phyloP scores from a whole-genome alignment of 108 stramenopile species.

The Craspedostauros australis region DNA sequence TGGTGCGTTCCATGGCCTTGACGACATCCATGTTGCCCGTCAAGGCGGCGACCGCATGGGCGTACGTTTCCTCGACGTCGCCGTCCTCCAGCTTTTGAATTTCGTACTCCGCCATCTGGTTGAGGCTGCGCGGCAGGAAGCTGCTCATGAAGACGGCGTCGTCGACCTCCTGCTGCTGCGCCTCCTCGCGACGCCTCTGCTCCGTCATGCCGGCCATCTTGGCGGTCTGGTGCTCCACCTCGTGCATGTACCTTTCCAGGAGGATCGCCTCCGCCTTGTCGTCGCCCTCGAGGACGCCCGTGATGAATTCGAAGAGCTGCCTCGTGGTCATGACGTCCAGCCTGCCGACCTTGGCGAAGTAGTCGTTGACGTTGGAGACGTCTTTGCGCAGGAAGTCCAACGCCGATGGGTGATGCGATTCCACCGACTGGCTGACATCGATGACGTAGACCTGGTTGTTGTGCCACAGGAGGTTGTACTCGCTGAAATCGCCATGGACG shows the following conservation, averaged over 20 bases:
- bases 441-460: constrained; percentile 88
- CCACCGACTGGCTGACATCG: constrained; percentile 97
- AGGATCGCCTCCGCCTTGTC: constrained; percentile 48
- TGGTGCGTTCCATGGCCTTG: constrained; percentile 29
- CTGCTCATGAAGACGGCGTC: constrained; percentile 92
- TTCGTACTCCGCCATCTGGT: constrained; percentile 85
- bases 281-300: constrained; percentile 7
- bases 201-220: constrained; percentile 35
- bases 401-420: constrained; percentile 93
- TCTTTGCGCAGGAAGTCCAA: constrained; percentile 97
- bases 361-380: constrained; percentile 93
- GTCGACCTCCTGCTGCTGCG: constrained; percentile 71
- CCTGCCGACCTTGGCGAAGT: constrained; percentile 83
- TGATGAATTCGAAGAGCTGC: constrained; percentile 86
- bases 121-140: constrained; percentile 81
- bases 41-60: constrained; percentile 78
- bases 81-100: constrained; percentile 75
- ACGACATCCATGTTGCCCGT: constrained; percentile 83
- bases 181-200: constrained; percentile 41
- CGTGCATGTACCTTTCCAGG: constrained; percentile 57
- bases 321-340: constrained; percentile 82
- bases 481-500: constrained; percentile 91
- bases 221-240: constrained; percentile 32
- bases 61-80: constrained; percentile 86
- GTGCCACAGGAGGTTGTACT: constrained; percentile 97